Base-by-base conservation (phyloP, 106 monocot species). In the Apostasia shenzhenica region DNA sequence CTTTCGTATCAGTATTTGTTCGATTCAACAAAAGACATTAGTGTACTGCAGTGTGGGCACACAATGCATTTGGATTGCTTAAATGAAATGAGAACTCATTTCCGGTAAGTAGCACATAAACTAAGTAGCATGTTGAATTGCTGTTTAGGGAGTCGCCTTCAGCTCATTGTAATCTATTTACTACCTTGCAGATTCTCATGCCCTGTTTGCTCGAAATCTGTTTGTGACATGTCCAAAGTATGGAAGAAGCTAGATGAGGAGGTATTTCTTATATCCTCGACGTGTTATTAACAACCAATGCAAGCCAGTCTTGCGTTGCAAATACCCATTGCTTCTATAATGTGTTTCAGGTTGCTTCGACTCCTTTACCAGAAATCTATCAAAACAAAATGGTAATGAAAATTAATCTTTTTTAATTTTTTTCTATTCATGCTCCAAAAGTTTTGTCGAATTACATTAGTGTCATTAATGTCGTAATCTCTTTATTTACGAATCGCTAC, bases 221-320 rank as follows among this genome's bases (percentile, higher is more conserved):
- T 84, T 12, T 90, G 83, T 53, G 90, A 94, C 82, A 94, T 94
- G 94, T 86, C 94, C n/a, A 55, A 49, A 52, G 80, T 85, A 50
- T 94, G 94, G 94, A 41, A 82, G 68, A 94, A 73, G 60, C 77
- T 90, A 14, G 94, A 94, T 73, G 63, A 85, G 59, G 90, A 90
- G 87, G 89, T 89, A 84, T 13, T 37, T 8, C 12, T 41, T 2
- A 3, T 42, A 5, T 52, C n/a, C 45, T 2, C 56, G 46, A 63
- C 2, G 14, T 8, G 7, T 8, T 12, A 40, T 41, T 61, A 7
- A 10, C 1, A 49, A 41, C 8, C 11, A 3, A 57, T 13, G 14
- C 14, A 12, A 70, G 39, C 37, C 2, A 7, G 2, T 47, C 5
- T 41, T 68, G 4, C 55, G 2, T 7, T 9, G 1, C 9, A 38